phyloP scores from a whole-genome alignment of 305 asterid species.

The Petunia hybrid region DNA sequence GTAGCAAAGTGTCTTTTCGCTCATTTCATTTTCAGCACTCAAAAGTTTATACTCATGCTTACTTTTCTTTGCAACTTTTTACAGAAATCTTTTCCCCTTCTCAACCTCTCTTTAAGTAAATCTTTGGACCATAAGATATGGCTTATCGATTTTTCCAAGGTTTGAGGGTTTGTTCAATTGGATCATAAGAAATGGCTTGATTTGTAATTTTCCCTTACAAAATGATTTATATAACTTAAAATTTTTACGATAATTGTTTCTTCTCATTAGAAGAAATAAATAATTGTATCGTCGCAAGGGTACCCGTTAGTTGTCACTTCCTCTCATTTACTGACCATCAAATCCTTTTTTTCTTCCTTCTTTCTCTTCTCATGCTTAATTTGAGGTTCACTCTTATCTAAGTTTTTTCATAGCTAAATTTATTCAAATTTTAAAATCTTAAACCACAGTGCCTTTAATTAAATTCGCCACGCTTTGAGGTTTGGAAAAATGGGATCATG shows the following conservation, averaged over 20 bases:
- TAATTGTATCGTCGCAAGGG: not conserved
- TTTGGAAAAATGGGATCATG: conserved; percentile 35
- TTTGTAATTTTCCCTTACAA: not conserved
- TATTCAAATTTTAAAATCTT: not conserved
- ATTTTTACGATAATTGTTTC: not conserved
- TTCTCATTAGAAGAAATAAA: not conserved
- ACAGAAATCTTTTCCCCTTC: too few relatives aligned
- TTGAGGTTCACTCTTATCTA: conserved; percentile 12
- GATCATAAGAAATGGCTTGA: not conserved
- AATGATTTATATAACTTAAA: not conserved
- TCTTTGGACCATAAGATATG: not conserved
- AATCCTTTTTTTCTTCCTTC: not conserved
- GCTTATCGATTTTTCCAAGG: not conserved
- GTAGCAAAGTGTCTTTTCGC: not conserved
- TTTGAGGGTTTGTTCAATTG: not conserved
- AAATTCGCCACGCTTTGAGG: not conserved
- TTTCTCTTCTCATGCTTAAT: not conserved
- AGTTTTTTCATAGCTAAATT: conserved; percentile 24
- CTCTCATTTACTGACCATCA: conserved; percentile 26
- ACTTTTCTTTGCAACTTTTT: too few relatives aligned
- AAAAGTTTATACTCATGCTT: not conserved
- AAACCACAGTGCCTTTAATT: conserved; percentile 36
- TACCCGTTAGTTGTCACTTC: conserved; percentile 32
- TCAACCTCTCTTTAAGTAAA: not conserved
- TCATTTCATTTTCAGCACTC: not conserved